Evolutionary conservation across 257 asterid genomes (phyloP).

Genomic region (Ligustrum vulgare): DNA sequence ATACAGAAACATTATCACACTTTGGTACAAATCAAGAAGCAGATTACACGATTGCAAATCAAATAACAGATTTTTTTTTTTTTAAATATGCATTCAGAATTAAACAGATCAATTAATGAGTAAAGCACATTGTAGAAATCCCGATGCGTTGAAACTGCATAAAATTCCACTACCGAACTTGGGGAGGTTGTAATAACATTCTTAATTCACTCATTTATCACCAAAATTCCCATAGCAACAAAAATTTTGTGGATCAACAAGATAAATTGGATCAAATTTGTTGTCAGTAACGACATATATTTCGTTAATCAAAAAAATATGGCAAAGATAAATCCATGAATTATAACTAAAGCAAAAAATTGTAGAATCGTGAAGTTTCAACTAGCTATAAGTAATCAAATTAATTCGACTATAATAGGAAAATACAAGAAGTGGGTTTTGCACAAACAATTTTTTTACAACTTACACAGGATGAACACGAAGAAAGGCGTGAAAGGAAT

Average conservation of each 20-base stretch:
- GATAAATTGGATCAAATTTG: not conserved
- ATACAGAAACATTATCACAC: not conserved
- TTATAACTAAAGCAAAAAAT: not conserved
- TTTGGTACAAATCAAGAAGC: not conserved
- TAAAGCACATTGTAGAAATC: not conserved
- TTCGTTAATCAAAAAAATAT: slow-evolving; percentile 9
- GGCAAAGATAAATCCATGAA: not conserved
- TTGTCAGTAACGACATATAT: not conserved
- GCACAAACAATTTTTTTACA: not conserved
- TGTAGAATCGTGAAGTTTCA: slow-evolving; percentile 1
- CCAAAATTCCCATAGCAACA: not conserved
- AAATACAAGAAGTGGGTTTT: not conserved
- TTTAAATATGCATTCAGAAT: not conserved
- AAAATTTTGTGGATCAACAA: not conserved
- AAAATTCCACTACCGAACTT: not conserved
- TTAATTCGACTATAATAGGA: not conserved
- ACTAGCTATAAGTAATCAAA: slow-evolving; percentile 2
- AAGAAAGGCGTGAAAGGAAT: not conserved
- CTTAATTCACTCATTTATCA: not conserved
- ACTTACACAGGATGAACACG: not conserved
- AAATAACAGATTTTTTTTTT: not conserved
- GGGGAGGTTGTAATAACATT: not conserved
- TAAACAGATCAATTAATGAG: not conserved
- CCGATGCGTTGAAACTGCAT: not conserved
- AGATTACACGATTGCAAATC: not conserved